Percentiles rank a stretch among this genome's conserved stretches.
Conservation (phyloP, 2,329 filamentous ascomycete genomes). For the Cladophialophora exuberans region DNA sequence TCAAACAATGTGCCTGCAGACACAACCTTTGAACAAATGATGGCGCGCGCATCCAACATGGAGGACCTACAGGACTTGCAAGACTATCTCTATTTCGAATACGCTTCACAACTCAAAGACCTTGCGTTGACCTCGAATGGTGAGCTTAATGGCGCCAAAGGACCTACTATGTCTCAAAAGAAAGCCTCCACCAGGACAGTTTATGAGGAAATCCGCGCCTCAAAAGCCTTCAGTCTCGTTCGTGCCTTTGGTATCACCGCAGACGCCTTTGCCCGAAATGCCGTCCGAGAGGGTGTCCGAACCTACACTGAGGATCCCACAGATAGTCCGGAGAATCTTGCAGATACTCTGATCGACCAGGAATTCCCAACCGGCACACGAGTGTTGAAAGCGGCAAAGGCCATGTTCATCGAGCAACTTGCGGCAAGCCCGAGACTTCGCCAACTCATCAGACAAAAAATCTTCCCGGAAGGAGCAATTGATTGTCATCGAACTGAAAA, state of each 20-base stretch:
- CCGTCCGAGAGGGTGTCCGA: constrained; percentile 74
- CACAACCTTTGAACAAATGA: constrained; percentile 76
- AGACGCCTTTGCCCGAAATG: constrained; percentile 86
- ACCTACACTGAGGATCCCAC: constrained; percentile 82
- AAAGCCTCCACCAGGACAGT: constrained; percentile 80
- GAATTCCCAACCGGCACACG: constrained; percentile 76
- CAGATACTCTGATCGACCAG: constrained; percentile 73
- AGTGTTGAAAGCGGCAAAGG: constrained; percentile 77
- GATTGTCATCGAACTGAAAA: constrained; percentile 93
- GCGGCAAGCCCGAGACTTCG: constrained; percentile 86
- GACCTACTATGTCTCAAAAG: constrained; percentile 72
- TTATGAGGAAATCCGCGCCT: constrained; percentile 81
- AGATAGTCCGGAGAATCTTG: constrained; percentile 80
- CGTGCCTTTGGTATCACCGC: constrained; percentile 87
- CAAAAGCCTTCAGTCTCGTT: constrained; percentile 79
- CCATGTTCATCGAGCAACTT: constrained; percentile 90
- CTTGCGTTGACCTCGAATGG: constrained; percentile 63
- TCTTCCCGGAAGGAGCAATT: constrained; percentile 80
- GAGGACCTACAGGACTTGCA: constrained; percentile 96
- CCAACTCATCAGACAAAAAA: constrained; percentile 79
- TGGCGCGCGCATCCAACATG: constrained; percentile 78
- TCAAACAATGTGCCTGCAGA: constrained; percentile 69
- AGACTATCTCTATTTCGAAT: constrained; percentile 95
- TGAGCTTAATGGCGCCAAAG: constrained; percentile 63
- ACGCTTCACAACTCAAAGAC: constrained; percentile 81